Evolutionary conservation across 1,284 basidiomycete genomes (phyloP).

Genomic region (Sparassis latifolia): DNA sequence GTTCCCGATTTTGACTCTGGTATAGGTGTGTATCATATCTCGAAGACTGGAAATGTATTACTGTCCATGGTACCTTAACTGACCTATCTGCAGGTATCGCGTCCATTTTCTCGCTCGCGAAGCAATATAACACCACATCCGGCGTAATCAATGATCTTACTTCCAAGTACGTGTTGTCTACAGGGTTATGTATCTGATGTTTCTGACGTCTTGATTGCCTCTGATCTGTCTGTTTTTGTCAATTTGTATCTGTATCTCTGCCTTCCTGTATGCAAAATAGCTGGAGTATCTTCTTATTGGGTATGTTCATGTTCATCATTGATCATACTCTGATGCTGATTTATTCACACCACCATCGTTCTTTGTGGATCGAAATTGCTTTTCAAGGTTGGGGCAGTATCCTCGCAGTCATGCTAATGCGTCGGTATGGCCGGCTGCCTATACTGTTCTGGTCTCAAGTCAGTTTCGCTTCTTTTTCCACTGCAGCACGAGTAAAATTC

Average conservation of each 20-base stretch:
- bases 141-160: constrained; percentile 59
- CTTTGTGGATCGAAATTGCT: not conserved
- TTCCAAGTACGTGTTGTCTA: constrained; percentile 38
- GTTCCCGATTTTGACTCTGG: constrained; percentile 67
- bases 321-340: not conserved
- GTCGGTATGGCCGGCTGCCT: constrained; percentile 53
- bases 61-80: not conserved
- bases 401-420: constrained; percentile 52
- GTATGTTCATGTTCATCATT: constrained; percentile 22
- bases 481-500: not conserved
- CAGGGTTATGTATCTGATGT: not conserved
- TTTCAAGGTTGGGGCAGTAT: constrained; percentile 52
- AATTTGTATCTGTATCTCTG: not conserved
- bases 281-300: constrained; percentile 65
- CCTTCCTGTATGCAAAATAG: constrained; percentile 22
- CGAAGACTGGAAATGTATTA: not conserved
- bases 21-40: constrained; percentile 36
- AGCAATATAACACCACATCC: constrained; percentile 51
- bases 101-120: constrained; percentile 51
- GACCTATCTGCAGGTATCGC: constrained; percentile 40
- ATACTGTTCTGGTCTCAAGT: constrained; percentile 61
- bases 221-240: not conserved
- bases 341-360: not conserved
- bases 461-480: not conserved
- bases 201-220: not conserved